phyloP scores from a whole-genome alignment of 495 filamentous ascomycete species.

The Hypoxylon rickii region DNA sequence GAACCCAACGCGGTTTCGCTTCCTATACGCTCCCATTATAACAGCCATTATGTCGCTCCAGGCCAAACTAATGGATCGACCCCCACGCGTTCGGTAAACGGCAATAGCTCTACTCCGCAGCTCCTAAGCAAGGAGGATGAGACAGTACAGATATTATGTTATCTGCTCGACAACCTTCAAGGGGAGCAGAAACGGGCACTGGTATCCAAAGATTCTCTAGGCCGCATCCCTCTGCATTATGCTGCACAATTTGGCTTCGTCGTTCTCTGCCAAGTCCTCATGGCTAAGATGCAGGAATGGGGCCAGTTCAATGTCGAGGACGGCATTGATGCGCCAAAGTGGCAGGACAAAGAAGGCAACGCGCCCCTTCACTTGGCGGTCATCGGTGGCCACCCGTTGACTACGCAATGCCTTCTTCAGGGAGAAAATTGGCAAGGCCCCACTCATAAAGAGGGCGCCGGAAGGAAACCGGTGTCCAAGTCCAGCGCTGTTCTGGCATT shows the following conservation, averaged over 20 bases:
- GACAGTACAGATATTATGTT: constrained; percentile 71
- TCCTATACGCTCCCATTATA: constrained; percentile 64
- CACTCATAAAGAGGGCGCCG: constrained; percentile 60
- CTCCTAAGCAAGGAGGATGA: constrained; percentile 72
- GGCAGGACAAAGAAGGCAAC: constrained; percentile 92
- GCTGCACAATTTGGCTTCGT: constrained; percentile 94
- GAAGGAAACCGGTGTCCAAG: constrained; percentile 71
- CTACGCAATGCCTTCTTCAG: constrained; percentile 77
- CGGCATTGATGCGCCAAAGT: constrained; percentile 81
- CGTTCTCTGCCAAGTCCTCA: constrained; percentile 82
- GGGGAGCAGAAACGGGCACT: constrained; percentile 71
- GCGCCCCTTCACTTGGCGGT: constrained; percentile 91
- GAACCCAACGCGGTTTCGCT: constrained; percentile 53
- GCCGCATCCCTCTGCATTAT: constrained; percentile 90
- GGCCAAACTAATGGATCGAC: constrained; percentile 66
- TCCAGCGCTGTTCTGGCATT: constrained; percentile 90
- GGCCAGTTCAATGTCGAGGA: constrained; percentile 79
- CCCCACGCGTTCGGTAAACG: constrained; percentile 49
- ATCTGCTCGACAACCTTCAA: constrained; percentile 72
- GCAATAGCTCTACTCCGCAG: constrained; percentile 54
- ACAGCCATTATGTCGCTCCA: constrained; percentile 64
- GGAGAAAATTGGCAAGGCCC: constrained; percentile 74
- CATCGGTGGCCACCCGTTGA: constrained; percentile 85
- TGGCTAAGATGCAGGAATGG: constrained; percentile 88
- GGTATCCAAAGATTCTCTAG: constrained; percentile 71